Base-by-base conservation (phyloP, 352 stramenopile species). In the Globisporangium canariense region DNA sequence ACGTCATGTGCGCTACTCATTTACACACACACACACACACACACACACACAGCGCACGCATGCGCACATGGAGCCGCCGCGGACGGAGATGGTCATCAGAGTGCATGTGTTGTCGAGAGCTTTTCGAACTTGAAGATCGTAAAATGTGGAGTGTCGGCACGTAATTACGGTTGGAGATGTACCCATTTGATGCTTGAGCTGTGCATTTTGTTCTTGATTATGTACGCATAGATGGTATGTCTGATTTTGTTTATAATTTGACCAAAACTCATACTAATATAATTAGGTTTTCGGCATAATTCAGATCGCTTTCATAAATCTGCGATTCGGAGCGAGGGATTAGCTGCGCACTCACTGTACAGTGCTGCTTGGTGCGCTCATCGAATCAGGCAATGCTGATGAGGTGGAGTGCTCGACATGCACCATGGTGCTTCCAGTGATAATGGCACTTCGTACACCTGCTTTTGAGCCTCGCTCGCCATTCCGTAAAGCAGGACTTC, bases 91-190 rank as follows among this genome's bases (percentile, higher is more conserved):
- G 25, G 50, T 56, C 50, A 56, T 40, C 28, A 40, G 14, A 4
- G 10, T 14, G 50, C 14, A 13, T 25, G 25, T 56, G 50, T 40
- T 38, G 9, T 38, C 34, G 9, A 38, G 49, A 56, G 50, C 50
- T 40, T 40, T 56, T 56, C 25, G 25, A 56, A 56, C 11, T 25
- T 56, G 50, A 40, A 40, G 25, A 25, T 56, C 49, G 49, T 38
- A 55, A 55, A 55, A 55, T n/a, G 22, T 4, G 5, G 22, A 10
- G 7, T 8, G 46, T 14, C 22, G 6, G 14, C 49, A 14, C 47
- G 49, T 55, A 55, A 55, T 55, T 55, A 55, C 47, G 38, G 11
- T 20, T 14, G 4, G 3, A 20, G n/a, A 55, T 55, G 49, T 55
- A 55, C 9, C 25, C 22, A 55, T 38, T 55, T 38, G 22, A 55